phyloP scores from a whole-genome alignment of 2,329 filamentous ascomycete genomes.

The Gnomoniopsis sp. region DNA sequence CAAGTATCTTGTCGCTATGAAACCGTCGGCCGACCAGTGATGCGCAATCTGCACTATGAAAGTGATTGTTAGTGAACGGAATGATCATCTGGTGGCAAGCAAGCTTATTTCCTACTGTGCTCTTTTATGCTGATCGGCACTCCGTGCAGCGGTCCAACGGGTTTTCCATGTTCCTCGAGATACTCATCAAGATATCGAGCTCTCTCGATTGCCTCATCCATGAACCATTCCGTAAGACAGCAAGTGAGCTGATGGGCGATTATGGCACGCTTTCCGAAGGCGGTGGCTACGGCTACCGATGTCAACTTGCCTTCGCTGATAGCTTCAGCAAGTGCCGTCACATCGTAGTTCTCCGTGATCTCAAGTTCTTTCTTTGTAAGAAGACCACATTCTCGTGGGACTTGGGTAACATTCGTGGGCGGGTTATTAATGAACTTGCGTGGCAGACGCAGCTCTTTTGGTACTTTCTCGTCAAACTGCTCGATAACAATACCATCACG shows the following conservation, averaged over 20 bases:
- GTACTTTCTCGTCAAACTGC: background rate
- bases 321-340: background rate
- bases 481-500: background rate
- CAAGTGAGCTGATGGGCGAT: constrained; percentile 45
- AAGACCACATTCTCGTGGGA: background rate
- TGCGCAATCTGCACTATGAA: constrained; percentile 46
- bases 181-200: constrained; percentile 44
- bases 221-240: constrained; percentile 47
- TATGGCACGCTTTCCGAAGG: constrained; percentile 49
- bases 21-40: background rate
- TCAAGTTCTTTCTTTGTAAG: background rate
- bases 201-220: constrained; percentile 40
- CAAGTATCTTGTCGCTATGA: background rate
- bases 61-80: constrained; percentile 49
- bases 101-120: background rate
- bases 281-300: constrained; percentile 35
- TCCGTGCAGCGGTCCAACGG: constrained; percentile 60
- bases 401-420: background rate
- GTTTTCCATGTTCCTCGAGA: constrained; percentile 33
- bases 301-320: constrained; percentile 21
- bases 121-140: constrained; percentile 33
- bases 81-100: constrained; percentile 47
- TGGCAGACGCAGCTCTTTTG: background rate
- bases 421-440: background rate
- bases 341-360: constrained; percentile 3